Evolutionary conservation across 2,329 filamentous ascomycete species (phyloP).

Genomic region (Phoma herbarum): DNA sequence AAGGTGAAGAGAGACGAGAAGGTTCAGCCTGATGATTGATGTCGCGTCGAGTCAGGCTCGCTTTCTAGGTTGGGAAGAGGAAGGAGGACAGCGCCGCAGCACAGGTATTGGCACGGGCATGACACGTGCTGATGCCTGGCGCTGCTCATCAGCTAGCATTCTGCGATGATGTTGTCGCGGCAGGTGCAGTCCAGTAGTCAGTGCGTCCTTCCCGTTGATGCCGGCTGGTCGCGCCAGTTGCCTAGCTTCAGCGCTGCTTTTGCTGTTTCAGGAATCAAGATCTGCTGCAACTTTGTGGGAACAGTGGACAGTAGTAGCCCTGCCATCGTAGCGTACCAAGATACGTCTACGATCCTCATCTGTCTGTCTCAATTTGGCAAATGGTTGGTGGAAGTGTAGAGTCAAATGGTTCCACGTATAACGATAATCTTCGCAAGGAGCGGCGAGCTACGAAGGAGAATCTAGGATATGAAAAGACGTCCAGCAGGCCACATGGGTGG

Average conservation of each 20-base stretch:
- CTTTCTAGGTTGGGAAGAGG: conserved; percentile 9
- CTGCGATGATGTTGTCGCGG: conserved; percentile 3
- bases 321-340: conserved; percentile 1
- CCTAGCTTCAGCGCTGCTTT: conserved; percentile 21
- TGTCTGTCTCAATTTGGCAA: not conserved
- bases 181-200: conserved; percentile 8
- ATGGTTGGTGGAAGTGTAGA: conserved; percentile 1
- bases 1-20: not conserved
- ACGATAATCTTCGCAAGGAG: not conserved
- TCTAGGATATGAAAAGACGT: conserved; percentile 6
- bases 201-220: conserved; percentile 15
- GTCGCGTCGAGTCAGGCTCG: conserved; percentile 15
- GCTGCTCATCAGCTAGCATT: conserved; percentile 3
- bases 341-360: not conserved
- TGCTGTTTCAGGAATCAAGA: conserved; percentile 14
- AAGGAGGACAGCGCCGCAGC: conserved; percentile 12
- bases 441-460: not conserved
- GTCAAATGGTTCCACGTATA: not conserved
- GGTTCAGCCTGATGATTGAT: conserved; percentile 3
- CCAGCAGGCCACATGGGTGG: conserved; percentile 1
- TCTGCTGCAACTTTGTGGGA: conserved; percentile 1
- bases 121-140: conserved; percentile 14
- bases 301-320: not conserved
- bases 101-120: conserved; percentile 7
- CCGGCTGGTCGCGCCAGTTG: conserved; percentile 17